Evolutionary conservation across 129 eudicot species (phyloP).

Genomic region (Saposhnikovia divaricata): DNA sequence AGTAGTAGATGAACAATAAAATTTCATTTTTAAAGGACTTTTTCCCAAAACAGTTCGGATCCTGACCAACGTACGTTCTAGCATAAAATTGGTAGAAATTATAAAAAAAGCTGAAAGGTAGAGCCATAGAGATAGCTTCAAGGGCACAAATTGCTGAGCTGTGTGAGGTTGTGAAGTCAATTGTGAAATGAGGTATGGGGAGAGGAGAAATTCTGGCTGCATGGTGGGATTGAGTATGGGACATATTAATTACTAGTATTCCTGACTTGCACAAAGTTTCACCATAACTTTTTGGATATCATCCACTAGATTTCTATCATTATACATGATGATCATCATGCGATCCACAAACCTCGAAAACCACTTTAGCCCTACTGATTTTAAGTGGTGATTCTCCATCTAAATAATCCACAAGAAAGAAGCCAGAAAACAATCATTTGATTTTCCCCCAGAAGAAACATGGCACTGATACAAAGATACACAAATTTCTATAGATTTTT

Average conservation of each 20-base stretch:
- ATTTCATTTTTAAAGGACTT: neutral
- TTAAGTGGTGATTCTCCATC: conserved; percentile 9
- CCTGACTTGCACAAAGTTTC: conserved; percentile 20
- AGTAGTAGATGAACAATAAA: neutral
- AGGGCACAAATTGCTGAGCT: conserved; percentile 16
- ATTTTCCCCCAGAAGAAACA: conserved; percentile 14
- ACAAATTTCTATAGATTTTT: neutral
- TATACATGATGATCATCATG: conserved; percentile 7
- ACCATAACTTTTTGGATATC: conserved; percentile 14
- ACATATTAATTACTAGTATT: conserved; percentile 13
- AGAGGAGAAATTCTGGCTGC: conserved; percentile 14
- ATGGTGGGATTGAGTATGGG: conserved; percentile 20
- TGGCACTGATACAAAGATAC: conserved; percentile 3
- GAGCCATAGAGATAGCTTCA: neutral
- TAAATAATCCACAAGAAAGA: conserved; percentile 5
- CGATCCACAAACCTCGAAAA: conserved; percentile 7
- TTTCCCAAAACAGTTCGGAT: too few relatives aligned
- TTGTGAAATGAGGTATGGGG: conserved; percentile 12
- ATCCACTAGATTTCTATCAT: conserved; percentile 11
- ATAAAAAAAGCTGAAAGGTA: neutral
- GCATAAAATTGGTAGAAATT: neutral
- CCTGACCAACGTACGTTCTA: too few relatives aligned
- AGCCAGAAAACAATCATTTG: conserved; percentile 16
- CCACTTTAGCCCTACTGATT: conserved; percentile 12
- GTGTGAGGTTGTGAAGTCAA: conserved; percentile 8